Conservation (phyloP, 169 alveolate genomes). For the Eimeria tenella region DNA sequence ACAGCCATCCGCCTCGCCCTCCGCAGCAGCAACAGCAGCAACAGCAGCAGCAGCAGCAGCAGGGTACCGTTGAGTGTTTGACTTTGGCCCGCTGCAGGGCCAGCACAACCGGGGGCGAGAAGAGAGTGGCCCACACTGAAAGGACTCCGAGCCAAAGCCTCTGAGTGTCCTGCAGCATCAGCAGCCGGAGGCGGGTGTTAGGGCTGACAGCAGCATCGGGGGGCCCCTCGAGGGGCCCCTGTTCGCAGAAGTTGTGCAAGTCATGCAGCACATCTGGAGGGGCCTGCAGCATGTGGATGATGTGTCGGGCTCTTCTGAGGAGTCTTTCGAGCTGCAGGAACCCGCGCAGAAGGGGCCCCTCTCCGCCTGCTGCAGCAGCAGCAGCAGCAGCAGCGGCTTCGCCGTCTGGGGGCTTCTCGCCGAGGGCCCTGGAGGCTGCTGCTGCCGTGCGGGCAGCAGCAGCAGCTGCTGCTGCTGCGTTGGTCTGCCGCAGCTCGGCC, state of each 20-base stretch:
- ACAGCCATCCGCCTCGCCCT: not conserved
- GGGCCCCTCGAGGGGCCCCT: not conserved
- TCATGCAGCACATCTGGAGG: conserved; percentile 74
- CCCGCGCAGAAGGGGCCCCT: conserved; percentile 50
- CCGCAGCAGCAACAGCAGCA: conserved; percentile 43
- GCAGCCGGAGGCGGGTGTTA: not conserved
- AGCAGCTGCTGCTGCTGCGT: conserved; percentile 76
- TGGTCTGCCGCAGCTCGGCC: conserved; percentile 59
- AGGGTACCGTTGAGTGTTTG: conserved; percentile 57
- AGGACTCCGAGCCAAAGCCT: conserved; percentile 21
- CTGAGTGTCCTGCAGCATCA: conserved; percentile 55
- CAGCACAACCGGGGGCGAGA: conserved; percentile 76
- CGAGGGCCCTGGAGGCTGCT: conserved; percentile 47
- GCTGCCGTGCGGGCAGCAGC: conserved; percentile 76
- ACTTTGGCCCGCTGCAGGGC: conserved; percentile 70
- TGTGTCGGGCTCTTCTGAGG: conserved; percentile 31
- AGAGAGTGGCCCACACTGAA: conserved; percentile 68
- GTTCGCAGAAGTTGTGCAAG: conserved; percentile 35
- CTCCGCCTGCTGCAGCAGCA: conserved; percentile 75
- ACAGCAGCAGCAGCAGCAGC: conserved; percentile 56
- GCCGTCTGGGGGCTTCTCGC: conserved; percentile 47
- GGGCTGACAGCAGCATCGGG: not conserved
- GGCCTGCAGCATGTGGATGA: conserved; percentile 48
- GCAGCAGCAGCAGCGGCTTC: conserved; percentile 70
- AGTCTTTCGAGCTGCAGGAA: conserved; percentile 60